Base-by-base conservation (phyloP, 2,329 filamentous ascomycete species). In the Hymenoscyphus scutula region DNA sequence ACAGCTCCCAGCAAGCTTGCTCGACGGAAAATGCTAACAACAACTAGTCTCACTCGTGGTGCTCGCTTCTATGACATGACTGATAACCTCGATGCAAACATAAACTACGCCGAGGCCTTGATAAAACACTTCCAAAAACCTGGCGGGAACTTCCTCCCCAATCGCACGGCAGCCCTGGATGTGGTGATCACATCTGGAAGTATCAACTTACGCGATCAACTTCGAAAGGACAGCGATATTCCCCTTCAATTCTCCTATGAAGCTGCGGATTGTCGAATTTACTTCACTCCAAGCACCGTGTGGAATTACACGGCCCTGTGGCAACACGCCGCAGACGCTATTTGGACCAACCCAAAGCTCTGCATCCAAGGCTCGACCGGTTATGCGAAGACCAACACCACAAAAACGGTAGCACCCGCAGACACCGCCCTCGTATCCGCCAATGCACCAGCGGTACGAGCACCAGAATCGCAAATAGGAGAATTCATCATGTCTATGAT, bases 161-260 rank as follows among this genome's bases (percentile, higher is more conserved):
- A 74, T 19, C 65, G 65, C 4, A 53, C 53, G 0, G 56, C 60
- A 27, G 61, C 63, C 5, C 37, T 64, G 3, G 64, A 68, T 23
- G 60, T 71, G 0, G 61, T 60, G 5, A 45, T 70, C 2, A 67
- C 64, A 55, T 72, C 68, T 53, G 77, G 77, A 0, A 74, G 74
- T 10, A 69, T 81, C 64, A 82, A 82, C 65, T 72, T 77, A 30
- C 74, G 77, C 32, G 79, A 81, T 63, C 75, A 72, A 54, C 62
- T 73, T 62, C 51, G 70, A 55, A 67, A 62, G 67, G 68, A 76
- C 7, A 68, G 23, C n/a, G 41, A 56, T 15, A 60, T 59, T 7
- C 80, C 84, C 7, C 71, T 82, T 23, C 85, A 89, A 68, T 88
- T 88, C 69, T 72, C 81, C 3, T 85, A 86, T 64, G 80, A 86